Evolutionary conservation across 768 basidiomycete genomes (phyloP).

Genomic region (Lactarius hatsudake): DNA sequence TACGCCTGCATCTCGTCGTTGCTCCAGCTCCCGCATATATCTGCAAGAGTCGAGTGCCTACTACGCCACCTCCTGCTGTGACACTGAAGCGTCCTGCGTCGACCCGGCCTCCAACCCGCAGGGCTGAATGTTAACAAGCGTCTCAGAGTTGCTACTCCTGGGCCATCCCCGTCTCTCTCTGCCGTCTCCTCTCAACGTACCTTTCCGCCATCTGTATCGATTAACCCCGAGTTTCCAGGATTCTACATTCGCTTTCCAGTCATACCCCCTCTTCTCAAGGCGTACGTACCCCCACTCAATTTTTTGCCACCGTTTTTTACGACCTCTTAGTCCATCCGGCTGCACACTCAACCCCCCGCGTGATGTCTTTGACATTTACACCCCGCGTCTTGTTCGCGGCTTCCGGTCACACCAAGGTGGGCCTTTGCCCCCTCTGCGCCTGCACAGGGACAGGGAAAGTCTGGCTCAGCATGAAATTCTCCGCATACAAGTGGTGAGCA

Average conservation of each 20-base stretch:
- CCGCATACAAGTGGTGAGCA: constrained; percentile 76
- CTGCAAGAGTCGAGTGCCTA: background rate
- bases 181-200: constrained; percentile 42
- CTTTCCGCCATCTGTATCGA: constrained; percentile 49
- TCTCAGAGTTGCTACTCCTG: background rate
- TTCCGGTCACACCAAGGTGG: constrained; percentile 64
- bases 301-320: background rate
- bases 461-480: constrained; percentile 79
- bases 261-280: constrained; percentile 37
- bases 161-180: background rate
- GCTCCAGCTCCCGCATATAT: background rate
- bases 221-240: constrained; percentile 51
- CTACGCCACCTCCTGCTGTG: background rate
- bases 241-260: constrained; percentile 72
- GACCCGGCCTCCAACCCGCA: background rate
- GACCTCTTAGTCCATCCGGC: constrained; percentile 29
- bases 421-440: constrained; percentile 74
- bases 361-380: constrained; percentile 65
- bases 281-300: background rate
- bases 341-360: constrained; percentile 63
- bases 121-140: background rate
- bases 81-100: constrained; percentile 13
- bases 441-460: constrained; percentile 65
- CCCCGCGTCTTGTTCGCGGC: constrained; percentile 73
- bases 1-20: background rate